phyloP scores from a whole-genome alignment of 345 rosid species.

The Camelina laxa region DNA sequence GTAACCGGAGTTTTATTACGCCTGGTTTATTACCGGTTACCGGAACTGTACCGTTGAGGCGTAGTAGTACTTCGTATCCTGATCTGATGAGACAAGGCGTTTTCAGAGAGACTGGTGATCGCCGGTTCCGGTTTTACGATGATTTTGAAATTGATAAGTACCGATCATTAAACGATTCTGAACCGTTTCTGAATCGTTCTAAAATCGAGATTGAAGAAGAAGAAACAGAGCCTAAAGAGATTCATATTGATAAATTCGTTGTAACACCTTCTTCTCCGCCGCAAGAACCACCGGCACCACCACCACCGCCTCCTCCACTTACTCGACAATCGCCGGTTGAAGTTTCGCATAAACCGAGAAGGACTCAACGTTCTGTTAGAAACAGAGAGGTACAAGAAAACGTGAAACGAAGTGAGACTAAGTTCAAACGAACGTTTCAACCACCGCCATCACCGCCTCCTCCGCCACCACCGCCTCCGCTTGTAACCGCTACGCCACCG shows the following conservation, averaged over 20 bases:
- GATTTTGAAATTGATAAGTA: conserved; percentile 64
- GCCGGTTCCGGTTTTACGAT: conserved; percentile 65
- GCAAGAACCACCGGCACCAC: conserved; percentile 35
- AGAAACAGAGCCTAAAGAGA: conserved; percentile 58
- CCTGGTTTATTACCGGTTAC: conserved; percentile 35
- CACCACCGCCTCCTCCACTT: conserved; percentile 45
- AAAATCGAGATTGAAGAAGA: conserved; percentile 45
- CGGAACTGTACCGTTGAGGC: conserved; percentile 56
- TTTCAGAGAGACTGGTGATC: conserved; percentile 50
- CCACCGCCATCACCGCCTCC: conserved; percentile 44
- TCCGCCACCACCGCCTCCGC: conserved; percentile 50
- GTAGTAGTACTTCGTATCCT: conserved; percentile 79
- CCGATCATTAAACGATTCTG: conserved; percentile 28
- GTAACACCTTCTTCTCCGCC: conserved; percentile 42
- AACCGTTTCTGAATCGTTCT: conserved; percentile 39
- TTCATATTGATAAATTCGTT: conserved; percentile 64
- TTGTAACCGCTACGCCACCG: conserved; percentile 46
- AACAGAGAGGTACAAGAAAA: conserved; percentile 44
- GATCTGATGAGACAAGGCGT: conserved; percentile 67
- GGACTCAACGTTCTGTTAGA: conserved; percentile 47
- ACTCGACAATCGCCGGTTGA: conserved; percentile 1
- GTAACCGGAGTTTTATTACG: conserved; percentile 23
- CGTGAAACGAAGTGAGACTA: conserved; percentile 33
- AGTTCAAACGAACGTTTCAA: conserved; percentile 26
- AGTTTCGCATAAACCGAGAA: conserved; percentile 44